Base-by-base conservation (phyloP, 495 filamentous ascomycete genomes). In the Aspergillus mulundensis region DNA sequence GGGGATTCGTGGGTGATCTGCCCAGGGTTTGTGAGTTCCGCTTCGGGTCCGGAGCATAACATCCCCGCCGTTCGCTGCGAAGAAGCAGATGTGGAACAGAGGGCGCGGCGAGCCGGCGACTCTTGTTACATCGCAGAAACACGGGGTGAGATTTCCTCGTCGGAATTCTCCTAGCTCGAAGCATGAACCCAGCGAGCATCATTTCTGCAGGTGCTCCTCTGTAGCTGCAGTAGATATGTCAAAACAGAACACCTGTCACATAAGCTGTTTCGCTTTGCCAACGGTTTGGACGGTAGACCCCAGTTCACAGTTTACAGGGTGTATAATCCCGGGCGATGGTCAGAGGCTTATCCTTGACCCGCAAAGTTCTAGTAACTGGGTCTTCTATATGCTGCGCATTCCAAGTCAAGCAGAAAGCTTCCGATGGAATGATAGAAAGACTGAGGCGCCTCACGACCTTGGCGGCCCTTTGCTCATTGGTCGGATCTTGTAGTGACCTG, bases 1-100 rank as follows among this genome's bases (percentile, higher is more conserved):
- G n/a, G 12, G 19, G 21, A 49, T 28, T 34, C 65, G 64, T 59
- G 64, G 64, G 59, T 70, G 70, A 73, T 73, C 65, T 61, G 65
- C 65, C 69, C 70, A 73, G 70, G 69, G 67, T 64, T 68, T 20
- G 23, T 62, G 19, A 47, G 24, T 47, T 46, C 44, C 51, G 42
- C 40, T 52, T 53, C 60, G 46, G 60, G 48, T 57, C 43, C 61
- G 58, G 56, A 61, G 32, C 57, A 40, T 28, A 56, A 54, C 61
- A 56, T 58, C 58, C 58, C 61, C 50, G 61, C 60, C 48, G 48
- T 53, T 64, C 48, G 52, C 48, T 53, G 50, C 25, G 25, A 20
- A 32, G 54, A 54, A 50, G 50, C 30, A 54, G 21, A 51, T 53
- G 39, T 49, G 48, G 38, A 15, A 49, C 12, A 3, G 24, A 49